These are phyloP conservation scores for Zygoascus bituminiphila DNA, from an alignment of 805 yeast species.

Conservation along the genomic window DNA sequence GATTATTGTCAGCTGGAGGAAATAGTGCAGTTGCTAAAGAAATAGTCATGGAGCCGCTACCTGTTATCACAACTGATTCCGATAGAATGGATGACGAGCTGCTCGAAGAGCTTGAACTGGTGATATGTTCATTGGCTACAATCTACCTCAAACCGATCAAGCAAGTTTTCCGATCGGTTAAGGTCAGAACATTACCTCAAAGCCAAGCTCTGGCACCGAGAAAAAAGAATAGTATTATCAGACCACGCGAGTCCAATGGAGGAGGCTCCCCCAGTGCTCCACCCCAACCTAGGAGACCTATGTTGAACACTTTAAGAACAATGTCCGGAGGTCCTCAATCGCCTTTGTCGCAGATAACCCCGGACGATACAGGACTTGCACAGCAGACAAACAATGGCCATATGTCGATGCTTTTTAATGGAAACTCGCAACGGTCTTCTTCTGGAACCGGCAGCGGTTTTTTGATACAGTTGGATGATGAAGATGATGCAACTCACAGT, in stretches of 20 bases:
- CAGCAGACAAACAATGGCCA: neutral
- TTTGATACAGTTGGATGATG: constrained; percentile 7
- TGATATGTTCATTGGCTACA: constrained; percentile 75
- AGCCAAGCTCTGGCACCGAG: constrained; percentile 42
- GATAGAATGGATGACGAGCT: constrained; percentile 62
- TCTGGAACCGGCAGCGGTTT: constrained; percentile 1
- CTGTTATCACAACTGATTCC: constrained; percentile 56
- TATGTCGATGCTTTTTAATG: neutral
- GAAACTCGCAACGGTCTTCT: neutral
- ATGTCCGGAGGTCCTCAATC: neutral
- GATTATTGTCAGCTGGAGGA: constrained; percentile 46
- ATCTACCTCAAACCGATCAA: constrained; percentile 76
- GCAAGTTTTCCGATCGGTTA: constrained; percentile 66
- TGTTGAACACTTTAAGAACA: neutral
- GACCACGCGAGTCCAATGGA: neutral
- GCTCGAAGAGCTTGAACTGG: constrained; percentile 73
- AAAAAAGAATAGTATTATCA: neutral
- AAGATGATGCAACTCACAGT: neutral
- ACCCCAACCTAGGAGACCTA: neutral
- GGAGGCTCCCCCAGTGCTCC: neutral
- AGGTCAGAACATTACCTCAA: constrained; percentile 39
- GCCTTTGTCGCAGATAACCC: neutral
- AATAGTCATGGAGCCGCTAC: constrained; percentile 54
- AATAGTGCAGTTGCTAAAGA: constrained; percentile 36
- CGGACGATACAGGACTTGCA: neutral